Conservation (phyloP, 257 asterid species). For the Solanum chilense region DNA sequence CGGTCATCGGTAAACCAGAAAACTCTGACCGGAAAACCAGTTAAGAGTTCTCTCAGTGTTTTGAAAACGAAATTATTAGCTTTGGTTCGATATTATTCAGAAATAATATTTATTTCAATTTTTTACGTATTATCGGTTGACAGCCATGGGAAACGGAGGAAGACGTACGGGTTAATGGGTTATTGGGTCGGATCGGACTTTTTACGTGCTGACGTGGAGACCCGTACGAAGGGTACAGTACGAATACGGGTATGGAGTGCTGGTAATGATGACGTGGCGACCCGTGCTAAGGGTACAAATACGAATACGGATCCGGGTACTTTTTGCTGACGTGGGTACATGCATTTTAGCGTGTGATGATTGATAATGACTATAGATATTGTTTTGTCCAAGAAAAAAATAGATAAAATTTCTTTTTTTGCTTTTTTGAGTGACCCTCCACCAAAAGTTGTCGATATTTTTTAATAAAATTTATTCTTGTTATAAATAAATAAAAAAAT, state of each 20-base stretch:
- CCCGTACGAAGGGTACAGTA: not conserved
- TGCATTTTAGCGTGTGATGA: not conserved
- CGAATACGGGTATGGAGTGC: not conserved
- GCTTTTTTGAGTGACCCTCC: not conserved
- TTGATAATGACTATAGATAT: not conserved
- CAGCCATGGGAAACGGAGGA: not conserved
- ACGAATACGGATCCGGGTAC: not conserved
- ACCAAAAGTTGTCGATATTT: not conserved
- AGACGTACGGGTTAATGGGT: not conserved
- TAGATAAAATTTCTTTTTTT: too few species aligned
- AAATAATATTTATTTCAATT: not conserved
- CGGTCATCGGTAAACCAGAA: not conserved
- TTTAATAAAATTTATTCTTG: not conserved
- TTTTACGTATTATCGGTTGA: not conserved
- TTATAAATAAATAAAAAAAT: not conserved
- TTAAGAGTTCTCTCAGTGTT: not conserved
- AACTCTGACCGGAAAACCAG: conserved; percentile 22
- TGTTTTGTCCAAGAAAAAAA: not conserved
- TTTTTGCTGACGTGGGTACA: not conserved
- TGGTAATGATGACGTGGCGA: not conserved
- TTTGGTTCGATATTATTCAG: conserved; percentile 6
- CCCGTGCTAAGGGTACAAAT: not conserved
- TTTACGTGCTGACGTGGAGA: not conserved
- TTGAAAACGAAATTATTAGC: not conserved
- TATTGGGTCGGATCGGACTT: not conserved